Base-by-base conservation (phyloP, 306 rosid genomes). In the Aeschynomene evenia region DNA sequence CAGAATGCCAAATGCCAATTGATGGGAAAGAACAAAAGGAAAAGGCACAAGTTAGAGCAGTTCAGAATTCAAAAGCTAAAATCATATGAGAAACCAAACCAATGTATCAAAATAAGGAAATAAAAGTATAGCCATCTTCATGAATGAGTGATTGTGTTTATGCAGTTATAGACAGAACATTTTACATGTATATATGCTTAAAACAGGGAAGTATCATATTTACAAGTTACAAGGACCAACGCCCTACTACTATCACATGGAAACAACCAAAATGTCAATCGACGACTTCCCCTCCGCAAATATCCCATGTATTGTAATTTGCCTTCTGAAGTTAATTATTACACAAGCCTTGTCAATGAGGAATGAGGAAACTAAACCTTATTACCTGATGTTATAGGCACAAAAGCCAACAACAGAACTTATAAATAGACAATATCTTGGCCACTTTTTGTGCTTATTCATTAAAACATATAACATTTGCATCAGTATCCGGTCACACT, bases 1-100 rank as follows among this genome's bases (percentile, higher is more conserved):
- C 71, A 65, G 40, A 80, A 66, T 10, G 68, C 54, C 75, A 65
- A 65, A 63, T 28, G 67, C 66, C 81, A 71, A 53, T 61, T 28
- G 39, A 28, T 31, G 9, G 20, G 23, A 22, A 42, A 16, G 43
- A 57, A 80, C 42, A 71, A 80, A 63, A 72, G 49, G 40, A 83
- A 64, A 71, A 46, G 71, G 20, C 28, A 63, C 43, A 52, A 29
- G 89, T 88, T 66, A 87, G 92, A 51, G 63, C 23, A 53, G 33
- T 15, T 64, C 68, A 66, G 59, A 61, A 51, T 29, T 28, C 69
- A 37, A 52, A 52, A 71, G 57, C 5, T 16, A 73, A 23, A 73
- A 57, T 31, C 45, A 57, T 14, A 48, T n/a, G 45, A 49, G 48
- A 57, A 36, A 28, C 11, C 19, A 57, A 40, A 62, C 63, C 64